Evolutionary conservation across 805 yeast species (phyloP).

Genomic region (Candida broadrunensis): DNA sequence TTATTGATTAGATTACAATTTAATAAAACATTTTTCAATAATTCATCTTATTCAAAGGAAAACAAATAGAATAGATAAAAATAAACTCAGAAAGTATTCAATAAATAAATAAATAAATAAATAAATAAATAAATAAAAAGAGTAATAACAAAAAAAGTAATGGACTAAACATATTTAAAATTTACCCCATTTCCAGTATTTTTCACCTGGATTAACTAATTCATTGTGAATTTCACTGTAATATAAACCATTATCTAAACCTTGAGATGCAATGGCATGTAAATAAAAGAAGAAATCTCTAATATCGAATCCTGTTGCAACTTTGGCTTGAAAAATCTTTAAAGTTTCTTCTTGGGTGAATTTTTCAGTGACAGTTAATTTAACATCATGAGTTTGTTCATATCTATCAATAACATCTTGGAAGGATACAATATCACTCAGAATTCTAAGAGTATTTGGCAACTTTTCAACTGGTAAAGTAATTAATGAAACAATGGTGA

Average conservation of each 20-base stretch:
- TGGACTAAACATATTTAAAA: constrained; percentile 7
- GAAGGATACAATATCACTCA: constrained; percentile 35
- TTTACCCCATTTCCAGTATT: constrained; percentile 36
- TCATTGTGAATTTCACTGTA: constrained; percentile 25
- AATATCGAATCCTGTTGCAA: background rate
- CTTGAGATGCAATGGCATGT: constrained; percentile 12
- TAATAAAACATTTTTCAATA: no score
- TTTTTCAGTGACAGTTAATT: constrained; percentile 24
- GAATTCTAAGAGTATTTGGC: constrained; percentile 43
- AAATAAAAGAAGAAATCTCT: background rate
- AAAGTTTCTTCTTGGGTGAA: constrained; percentile 21
- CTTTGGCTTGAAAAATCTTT: background rate
- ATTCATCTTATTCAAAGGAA: no score
- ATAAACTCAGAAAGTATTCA: no score
- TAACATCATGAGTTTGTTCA: constrained; percentile 35
- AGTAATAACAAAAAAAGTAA: no score
- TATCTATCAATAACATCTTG: constrained; percentile 37
- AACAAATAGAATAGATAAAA: no score
- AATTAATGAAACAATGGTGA: constrained; percentile 37
- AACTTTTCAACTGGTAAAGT: constrained; percentile 27
- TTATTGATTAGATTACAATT: no score
- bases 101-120: no score
- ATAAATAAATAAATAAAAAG: no score
- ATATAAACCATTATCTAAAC: constrained; percentile 17
- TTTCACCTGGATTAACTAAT: constrained; percentile 34